Conservation (phyloP, 1,139 yeast species). For the Hansenula sp. region DNA sequence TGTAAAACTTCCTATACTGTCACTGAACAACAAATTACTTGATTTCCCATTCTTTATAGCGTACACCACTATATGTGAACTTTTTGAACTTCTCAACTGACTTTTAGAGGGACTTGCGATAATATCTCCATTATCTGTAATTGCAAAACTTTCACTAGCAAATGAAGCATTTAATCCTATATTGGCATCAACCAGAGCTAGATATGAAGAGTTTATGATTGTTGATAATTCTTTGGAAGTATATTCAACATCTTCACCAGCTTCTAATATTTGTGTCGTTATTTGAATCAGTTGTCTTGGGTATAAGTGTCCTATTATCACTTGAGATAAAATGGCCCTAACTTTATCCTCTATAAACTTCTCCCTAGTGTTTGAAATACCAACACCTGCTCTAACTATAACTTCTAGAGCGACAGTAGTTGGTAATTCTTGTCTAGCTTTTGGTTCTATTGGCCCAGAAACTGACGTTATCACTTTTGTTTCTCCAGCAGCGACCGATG, state of each 20-base stretch:
- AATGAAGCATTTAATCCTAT: slow-evolving; percentile 63
- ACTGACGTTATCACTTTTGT: slow-evolving; percentile 72
- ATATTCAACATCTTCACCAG: slow-evolving; percentile 43
- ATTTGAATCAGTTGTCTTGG: slow-evolving; percentile 86
- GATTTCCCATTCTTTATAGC: slow-evolving; percentile 49
- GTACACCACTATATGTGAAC: slow-evolving; percentile 67
- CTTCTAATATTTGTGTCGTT: slow-evolving; percentile 73
- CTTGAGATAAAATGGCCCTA: slow-evolving; percentile 54
- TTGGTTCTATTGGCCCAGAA: slow-evolving; percentile 89
- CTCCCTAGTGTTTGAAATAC: slow-evolving; percentile 75
- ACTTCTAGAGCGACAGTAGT: slow-evolving; percentile 74
- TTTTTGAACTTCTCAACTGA: slow-evolving; percentile 38
- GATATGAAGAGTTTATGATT: slow-evolving; percentile 64
- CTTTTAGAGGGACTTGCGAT: slow-evolving; percentile 39
- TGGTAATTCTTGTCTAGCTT: slow-evolving; percentile 80
- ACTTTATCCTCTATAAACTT: slow-evolving; percentile 70
- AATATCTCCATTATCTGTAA: slow-evolving; percentile 31
- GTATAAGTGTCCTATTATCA: slow-evolving; percentile 60
- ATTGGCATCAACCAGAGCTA: slow-evolving; percentile 79
- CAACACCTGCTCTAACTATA: slow-evolving; percentile 73
- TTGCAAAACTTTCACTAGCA: slow-evolving; percentile 46
- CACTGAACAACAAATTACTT: slow-evolving; percentile 56
- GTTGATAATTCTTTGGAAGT: slow-evolving; percentile 57
- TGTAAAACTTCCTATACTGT: slow-evolving; percentile 67
- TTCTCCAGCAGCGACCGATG: slow-evolving; percentile 44